Conservation (phyloP, 306 rosid genomes). For the Begonia peltatifolia region DNA sequence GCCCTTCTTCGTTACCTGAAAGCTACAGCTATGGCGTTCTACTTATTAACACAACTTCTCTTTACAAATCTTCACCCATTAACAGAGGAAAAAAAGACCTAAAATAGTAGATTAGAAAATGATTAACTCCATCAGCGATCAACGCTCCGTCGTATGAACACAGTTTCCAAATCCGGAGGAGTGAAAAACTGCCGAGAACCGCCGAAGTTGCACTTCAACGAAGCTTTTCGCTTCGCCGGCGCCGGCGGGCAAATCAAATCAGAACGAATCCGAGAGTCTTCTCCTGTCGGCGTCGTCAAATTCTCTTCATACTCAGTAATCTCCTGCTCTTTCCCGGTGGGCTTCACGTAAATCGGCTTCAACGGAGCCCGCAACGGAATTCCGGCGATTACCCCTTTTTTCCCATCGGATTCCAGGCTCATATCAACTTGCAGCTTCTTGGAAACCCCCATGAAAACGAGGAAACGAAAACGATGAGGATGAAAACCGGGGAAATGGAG, state of each 20-base stretch:
- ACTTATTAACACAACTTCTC: too few species aligned
- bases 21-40: too few species aligned
- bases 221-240: slow-evolving; percentile 54
- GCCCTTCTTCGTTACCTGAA: too few species aligned
- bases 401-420: slow-evolving; percentile 27
- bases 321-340: slow-evolving; percentile 17
- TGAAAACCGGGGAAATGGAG: background rate
- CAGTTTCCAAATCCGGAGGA: slow-evolving; percentile 73
- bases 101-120: too few species aligned
- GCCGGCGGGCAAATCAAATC: slow-evolving; percentile 64
- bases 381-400: slow-evolving; percentile 64
- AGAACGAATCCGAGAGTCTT: slow-evolving; percentile 40
- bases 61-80: too few species aligned
- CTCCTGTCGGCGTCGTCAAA: slow-evolving; percentile 61
- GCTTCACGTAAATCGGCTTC: slow-evolving; percentile 38
- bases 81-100: too few species aligned
- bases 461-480: slow-evolving; percentile 4
- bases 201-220: slow-evolving; percentile 42
- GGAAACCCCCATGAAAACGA: slow-evolving; percentile 38
- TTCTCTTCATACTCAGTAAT: slow-evolving; percentile 1
- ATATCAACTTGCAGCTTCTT: slow-evolving; percentile 22
- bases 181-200: slow-evolving; percentile 44
- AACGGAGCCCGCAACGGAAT: slow-evolving; percentile 42
- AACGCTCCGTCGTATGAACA: slow-evolving; percentile 34
- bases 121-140: too few species aligned